Conservation (phyloP, 2,329 filamentous ascomycete species). For the Coccinonectria pachysandricola region DNA sequence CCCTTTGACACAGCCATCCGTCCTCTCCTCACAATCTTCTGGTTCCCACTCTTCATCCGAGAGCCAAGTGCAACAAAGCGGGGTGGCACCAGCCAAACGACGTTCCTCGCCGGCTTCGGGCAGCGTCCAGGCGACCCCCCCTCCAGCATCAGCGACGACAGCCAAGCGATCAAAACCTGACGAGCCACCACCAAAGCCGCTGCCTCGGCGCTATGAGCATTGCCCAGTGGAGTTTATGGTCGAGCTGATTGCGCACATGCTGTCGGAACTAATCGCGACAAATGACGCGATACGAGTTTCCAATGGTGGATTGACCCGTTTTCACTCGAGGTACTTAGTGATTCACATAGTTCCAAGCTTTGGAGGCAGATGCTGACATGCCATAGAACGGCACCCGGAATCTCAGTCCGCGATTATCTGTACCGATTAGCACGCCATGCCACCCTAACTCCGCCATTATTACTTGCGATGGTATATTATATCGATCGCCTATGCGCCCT, state of each 20-base stretch:
- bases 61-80: conserved; percentile 9
- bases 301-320: conserved; percentile 79
- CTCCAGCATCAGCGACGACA: conserved; percentile 15
- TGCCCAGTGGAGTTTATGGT: conserved; percentile 82
- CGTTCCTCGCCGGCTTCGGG: conserved; percentile 19
- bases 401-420: conserved; percentile 89
- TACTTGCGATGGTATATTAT: conserved; percentile 99
- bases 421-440: conserved; percentile 88
- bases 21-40: too few relatives aligned
- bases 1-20: conserved; percentile 7
- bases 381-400: conserved; percentile 62
- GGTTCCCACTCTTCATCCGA: too few relatives aligned
- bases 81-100: conserved; percentile 25
- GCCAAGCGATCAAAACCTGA: conserved; percentile 46
- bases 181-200: conserved; percentile 39
- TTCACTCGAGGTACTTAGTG: conserved; percentile 69
- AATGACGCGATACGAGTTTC: conserved; percentile 73
- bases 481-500: conserved; percentile 89
- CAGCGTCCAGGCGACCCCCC: conserved; percentile 18
- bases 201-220: conserved; percentile 69
- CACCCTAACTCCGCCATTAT: conserved; percentile 80
- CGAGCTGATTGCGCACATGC: conserved; percentile 84
- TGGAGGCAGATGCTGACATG: too few relatives aligned
- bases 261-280: conserved; percentile 85
- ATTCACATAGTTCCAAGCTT: too few relatives aligned